phyloP scores from a whole-genome alignment of 2,329 filamentous ascomycete species.

The Aspergillus tamarii region DNA sequence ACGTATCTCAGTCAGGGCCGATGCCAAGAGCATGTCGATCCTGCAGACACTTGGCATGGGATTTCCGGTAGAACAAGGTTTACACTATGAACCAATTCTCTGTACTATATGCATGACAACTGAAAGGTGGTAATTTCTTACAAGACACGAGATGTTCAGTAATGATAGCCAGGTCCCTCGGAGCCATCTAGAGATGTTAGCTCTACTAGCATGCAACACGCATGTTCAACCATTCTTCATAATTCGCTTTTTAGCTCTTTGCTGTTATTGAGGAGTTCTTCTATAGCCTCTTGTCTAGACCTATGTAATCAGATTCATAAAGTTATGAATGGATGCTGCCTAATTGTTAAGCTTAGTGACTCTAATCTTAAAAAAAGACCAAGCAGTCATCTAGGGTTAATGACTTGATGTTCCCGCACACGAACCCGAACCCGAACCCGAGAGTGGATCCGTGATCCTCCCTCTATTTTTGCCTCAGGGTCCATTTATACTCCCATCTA shows the following conservation, averaged over 20 bases:
- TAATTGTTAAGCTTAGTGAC: background rate
- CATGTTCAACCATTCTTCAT: background rate
- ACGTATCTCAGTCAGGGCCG: no score
- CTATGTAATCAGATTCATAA: no score
- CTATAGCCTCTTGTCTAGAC: background rate
- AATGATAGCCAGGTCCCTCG: background rate
- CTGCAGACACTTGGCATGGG: background rate
- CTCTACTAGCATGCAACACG: background rate
- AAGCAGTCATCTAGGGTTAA: background rate
- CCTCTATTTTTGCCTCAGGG: background rate
- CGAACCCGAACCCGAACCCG: background rate
- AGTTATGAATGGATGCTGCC: background rate
- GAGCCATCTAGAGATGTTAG: background rate
- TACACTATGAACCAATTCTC: background rate
- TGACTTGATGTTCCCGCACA: background rate
- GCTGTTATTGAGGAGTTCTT: no score
- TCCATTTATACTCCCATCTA: no score
- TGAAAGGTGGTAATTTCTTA: accelerated
- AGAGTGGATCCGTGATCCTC: background rate
- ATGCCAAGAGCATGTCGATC: background rate
- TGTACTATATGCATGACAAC: no score
- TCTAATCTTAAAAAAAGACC: background rate
- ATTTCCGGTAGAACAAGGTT: background rate
- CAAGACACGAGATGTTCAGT: accelerated
- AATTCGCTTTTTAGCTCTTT: no score